Evolutionary conservation across 139 green algal genomes (phyloP), one percentile per base, ranked within the genome.

Genomic region (Coccomyxa sp.): DNA sequence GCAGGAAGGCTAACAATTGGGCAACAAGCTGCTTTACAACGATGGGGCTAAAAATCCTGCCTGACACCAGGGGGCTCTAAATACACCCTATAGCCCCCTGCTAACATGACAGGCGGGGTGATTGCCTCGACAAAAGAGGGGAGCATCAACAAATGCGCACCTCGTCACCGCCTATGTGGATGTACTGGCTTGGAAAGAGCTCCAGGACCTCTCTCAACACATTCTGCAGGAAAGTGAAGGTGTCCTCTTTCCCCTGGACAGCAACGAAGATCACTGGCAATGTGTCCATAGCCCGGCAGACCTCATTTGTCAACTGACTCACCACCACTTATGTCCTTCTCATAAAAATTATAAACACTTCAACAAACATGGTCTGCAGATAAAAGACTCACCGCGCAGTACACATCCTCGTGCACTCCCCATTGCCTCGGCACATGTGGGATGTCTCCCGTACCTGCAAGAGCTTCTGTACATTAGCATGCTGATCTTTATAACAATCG

Each of bases 161-260:
- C 82, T 95, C 90, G 60, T 95, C 92, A 13, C 89, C 92, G 18
- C 92, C 92, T 14, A 95, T 91, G 82, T 95, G 92, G 14, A 95
- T 84, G 79, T 92, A 92, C 1, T 59, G 25, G 77, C 83, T 89
- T 79, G 92, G 92, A 82, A 95, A 95, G 51, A 93, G 82, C 25
- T 81, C 79, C 13, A 87, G 79, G n/a, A 92, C 86, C 82, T 93
- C 90, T 11, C 82, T 82, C 75, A 95, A 81, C 68, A 95, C 90
- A 0, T 68, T 59, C 38, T 91, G 81, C 67, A 95, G 79, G 79
- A 95, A 93, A 0, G 88, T 28, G n/a, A 93, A 92, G 3, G 88
- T 88, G 59, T 86, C 86, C 10, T 95, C 90, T 63, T 90, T 92
- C 16, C 92, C 91, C 89, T 93, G 87, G 63, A 77, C 13, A 18